A percentile compares a stretch with the other conserved stretches of the same genome.
These are phyloP conservation scores for Camptophora hylomeconis DNA, from an alignment of 2,329 filamentous ascomycete genomes.

Conservation along the genomic window DNA sequence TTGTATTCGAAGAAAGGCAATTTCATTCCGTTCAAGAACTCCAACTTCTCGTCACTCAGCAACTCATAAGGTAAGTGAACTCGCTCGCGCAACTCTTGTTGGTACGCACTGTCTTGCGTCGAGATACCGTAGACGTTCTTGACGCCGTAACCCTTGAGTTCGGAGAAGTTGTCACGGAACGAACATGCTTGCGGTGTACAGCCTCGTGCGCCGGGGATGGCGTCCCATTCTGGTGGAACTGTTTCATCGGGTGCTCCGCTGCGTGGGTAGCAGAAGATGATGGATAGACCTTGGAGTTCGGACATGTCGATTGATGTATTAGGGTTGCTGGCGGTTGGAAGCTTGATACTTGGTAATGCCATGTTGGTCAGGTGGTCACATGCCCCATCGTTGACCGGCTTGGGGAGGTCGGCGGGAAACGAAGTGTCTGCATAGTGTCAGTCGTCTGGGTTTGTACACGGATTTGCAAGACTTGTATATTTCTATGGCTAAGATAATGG, in stretches of 20 bases:
- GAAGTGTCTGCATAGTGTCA: constrained; percentile 18
- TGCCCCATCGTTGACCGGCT: constrained; percentile 28
- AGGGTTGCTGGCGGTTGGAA: constrained; percentile 12
- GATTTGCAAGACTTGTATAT: too few relatives aligned
- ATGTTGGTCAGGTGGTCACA: constrained; percentile 24
- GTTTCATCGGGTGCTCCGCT: constrained; percentile 27
- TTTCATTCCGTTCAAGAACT: constrained; percentile 22
- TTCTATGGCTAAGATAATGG: too few relatives aligned
- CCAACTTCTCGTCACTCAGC: constrained; percentile 27
- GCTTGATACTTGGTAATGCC: constrained; percentile 21
- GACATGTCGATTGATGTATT: constrained; percentile 20
- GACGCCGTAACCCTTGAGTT: constrained; percentile 21
- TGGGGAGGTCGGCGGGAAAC: constrained; percentile 24
- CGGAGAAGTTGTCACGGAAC: constrained; percentile 25
- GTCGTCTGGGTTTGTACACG: too few relatives aligned
- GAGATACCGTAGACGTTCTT: constrained; percentile 26
- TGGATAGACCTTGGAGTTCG: constrained; percentile 23
- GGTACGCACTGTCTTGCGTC: constrained; percentile 28
- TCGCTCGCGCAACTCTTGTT: constrained; percentile 25
- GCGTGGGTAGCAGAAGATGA: constrained; percentile 32
- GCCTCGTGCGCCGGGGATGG: constrained; percentile 30
- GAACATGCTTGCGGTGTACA: constrained; percentile 33
- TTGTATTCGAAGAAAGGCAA: constrained; percentile 30
- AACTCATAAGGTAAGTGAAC: constrained; percentile 28
- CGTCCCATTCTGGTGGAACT: constrained; percentile 29